Percentiles rank a stretch among this genome's conserved stretches.
Conservation (phyloP, 2,329 filamentous ascomycete species). For the Septoria linicola region DNA sequence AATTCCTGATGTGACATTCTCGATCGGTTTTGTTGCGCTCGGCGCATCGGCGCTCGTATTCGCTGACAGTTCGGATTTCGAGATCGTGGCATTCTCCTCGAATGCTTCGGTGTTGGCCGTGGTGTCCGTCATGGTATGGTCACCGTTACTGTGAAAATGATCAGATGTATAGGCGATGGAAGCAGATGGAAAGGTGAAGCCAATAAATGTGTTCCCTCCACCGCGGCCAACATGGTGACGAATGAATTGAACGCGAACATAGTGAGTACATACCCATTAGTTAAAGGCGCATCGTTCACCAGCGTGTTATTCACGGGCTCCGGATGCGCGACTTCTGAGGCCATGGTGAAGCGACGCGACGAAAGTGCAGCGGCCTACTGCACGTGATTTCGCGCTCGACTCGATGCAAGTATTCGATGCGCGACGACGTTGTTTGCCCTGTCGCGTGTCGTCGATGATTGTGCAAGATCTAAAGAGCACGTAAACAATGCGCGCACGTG, state of each 20-base stretch:
- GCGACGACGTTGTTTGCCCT: constrained; percentile 10
- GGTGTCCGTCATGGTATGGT: constrained; percentile 7
- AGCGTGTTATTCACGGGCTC: constrained; percentile 19
- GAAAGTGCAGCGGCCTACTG: constrained; percentile 13
- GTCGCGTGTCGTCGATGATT: constrained; percentile 10
- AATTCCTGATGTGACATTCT: constrained; percentile 46
- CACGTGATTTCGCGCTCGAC: constrained; percentile 27
- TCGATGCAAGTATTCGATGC: constrained; percentile 11
- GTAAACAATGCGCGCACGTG: constrained; percentile 18
- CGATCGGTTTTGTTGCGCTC: constrained; percentile 38
- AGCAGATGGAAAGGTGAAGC: background rate
- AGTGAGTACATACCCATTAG: constrained; percentile 26
- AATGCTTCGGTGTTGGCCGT: constrained; percentile 28
- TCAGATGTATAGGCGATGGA: constrained; percentile 4
- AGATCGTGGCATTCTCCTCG: constrained; percentile 24
- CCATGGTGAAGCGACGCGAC: constrained; percentile 19
- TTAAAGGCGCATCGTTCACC: constrained; percentile 22
- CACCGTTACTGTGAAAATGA: constrained; percentile 4
- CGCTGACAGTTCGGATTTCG: constrained; percentile 25
- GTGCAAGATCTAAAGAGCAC: constrained; percentile 4
- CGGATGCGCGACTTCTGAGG: constrained; percentile 26
- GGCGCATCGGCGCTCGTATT: constrained; percentile 21
- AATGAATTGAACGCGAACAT: background rate
- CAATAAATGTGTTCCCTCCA: background rate
- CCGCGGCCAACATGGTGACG: background rate